phyloP scores from a whole-genome alignment of 371 early-diverging fungal genomes.

The Actinomucor elegans region DNA sequence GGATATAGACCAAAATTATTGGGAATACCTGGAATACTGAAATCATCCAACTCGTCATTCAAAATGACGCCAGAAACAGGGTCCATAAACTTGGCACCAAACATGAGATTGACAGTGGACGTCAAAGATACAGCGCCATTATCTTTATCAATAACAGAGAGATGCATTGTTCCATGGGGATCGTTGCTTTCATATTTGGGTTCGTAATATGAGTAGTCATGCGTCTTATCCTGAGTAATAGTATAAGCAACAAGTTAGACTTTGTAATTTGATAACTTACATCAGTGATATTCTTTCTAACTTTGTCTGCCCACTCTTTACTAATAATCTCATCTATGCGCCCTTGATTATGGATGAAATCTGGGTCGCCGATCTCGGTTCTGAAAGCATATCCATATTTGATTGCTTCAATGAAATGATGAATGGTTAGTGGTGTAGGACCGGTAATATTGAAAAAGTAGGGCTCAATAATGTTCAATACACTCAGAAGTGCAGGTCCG shows the following conservation, averaged over 20 bases:
- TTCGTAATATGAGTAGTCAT: constrained; percentile 67
- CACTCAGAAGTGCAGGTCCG: constrained; percentile 79
- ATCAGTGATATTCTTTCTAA: constrained; percentile 75
- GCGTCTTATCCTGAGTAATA: constrained; percentile 28
- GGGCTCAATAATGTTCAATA: constrained; percentile 89
- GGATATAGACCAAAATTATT: constrained; percentile 88
- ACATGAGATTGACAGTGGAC: constrained; percentile 94
- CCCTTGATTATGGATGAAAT: constrained; percentile 50
- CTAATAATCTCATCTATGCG: constrained; percentile 61
- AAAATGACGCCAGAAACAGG: constrained; percentile 94
- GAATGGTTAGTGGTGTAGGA: constrained; percentile 57
- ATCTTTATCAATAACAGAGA: constrained; percentile 86
- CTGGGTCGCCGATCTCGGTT: constrained; percentile 82
- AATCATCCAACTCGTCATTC: constrained; percentile 99
- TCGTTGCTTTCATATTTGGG: constrained; percentile 75
- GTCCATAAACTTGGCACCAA: constrained; percentile 95
- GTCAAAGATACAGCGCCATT: constrained; percentile 87
- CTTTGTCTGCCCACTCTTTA: constrained; percentile 66
- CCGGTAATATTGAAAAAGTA: constrained; percentile 64
- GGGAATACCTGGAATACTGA: constrained; percentile 84
- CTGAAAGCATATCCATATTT: constrained; percentile 90
- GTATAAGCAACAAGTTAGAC: background rate
- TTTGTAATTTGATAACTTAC: constrained; percentile 30
- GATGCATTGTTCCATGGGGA: constrained; percentile 97
- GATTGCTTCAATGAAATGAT: constrained; percentile 87